These are phyloP conservation scores for Acanthamoeba pearcei DNA, from an alignment of 208 protist species.

Conservation along the genomic window DNA sequence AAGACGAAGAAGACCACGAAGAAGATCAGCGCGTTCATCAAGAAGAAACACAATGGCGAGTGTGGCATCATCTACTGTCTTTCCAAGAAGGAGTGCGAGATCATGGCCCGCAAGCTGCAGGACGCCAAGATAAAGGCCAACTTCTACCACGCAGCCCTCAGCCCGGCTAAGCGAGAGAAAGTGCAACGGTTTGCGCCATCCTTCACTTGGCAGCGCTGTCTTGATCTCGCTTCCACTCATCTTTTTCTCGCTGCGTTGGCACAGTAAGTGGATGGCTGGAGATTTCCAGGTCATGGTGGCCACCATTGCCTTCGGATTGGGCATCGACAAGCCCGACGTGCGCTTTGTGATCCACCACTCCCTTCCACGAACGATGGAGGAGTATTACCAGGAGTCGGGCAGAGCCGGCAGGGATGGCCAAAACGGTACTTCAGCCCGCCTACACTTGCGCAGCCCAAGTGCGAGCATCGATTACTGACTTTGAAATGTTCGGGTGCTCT, in stretches of 20 bases:
- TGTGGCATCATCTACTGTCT: conserved; percentile 94
- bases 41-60: conserved; percentile 2
- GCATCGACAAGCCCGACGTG: conserved; percentile 97
- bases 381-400: conserved; percentile 98
- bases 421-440: neutral
- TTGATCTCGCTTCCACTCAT: neutral
- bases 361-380: conserved; percentile 96
- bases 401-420: conserved; percentile 94
- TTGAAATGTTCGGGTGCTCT: neutral
- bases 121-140: neutral
- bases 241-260: too few relatives aligned
- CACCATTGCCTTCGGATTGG: conserved; percentile 57
- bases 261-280: conserved; percentile 18
- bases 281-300: conserved; percentile 15
- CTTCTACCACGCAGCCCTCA: neutral
- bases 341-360: conserved; percentile 97
- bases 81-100: conserved; percentile 80
- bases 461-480: too few relatives aligned
- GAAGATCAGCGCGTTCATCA: conserved; percentile 82
- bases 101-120: neutral
- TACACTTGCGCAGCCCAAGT: too few relatives aligned
- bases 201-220: neutral
- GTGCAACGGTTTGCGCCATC: neutral
- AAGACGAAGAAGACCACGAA: conserved; percentile 46
- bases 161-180: neutral